Evolutionary conservation across 805 yeast genomes (phyloP).

Genomic region (Candida odintsovae): DNA sequence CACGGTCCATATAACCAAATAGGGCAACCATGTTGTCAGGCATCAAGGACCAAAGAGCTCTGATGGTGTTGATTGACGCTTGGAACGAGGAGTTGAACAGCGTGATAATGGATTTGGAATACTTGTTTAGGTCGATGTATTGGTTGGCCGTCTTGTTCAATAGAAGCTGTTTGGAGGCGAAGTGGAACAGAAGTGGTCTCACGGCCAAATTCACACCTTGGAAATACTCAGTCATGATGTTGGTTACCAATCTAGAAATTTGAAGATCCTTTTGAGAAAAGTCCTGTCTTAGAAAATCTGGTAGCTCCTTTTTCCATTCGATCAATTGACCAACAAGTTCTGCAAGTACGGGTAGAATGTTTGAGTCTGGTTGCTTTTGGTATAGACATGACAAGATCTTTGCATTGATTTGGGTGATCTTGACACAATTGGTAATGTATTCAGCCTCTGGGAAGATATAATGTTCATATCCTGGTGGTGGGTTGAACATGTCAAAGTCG

Average conservation of each 20-base stretch:
- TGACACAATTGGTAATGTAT: conserved; percentile 68
- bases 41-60: conserved; percentile 67
- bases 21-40: conserved; percentile 80
- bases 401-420: conserved; percentile 74
- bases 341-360: conserved; percentile 68
- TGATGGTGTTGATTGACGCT: conserved; percentile 70
- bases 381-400: conserved; percentile 62
- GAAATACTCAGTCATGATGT: conserved; percentile 76
- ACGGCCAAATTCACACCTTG: conserved; percentile 79
- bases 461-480: conserved; percentile 54
- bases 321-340: conserved; percentile 61
- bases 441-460: conserved; percentile 78
- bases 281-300: conserved; percentile 60
- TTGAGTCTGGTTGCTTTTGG: conserved; percentile 71
- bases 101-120: conserved; percentile 63
- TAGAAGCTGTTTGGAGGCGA: conserved; percentile 61
- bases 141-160: conserved; percentile 40
- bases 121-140: conserved; percentile 59
- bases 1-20: conserved; percentile 85
- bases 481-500: conserved; percentile 60
- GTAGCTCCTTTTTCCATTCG: conserved; percentile 62
- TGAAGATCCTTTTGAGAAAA: conserved; percentile 45
- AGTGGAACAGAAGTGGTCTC: conserved; percentile 70
- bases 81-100: conserved; percentile 72
- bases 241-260: conserved; percentile 62